These are phyloP conservation scores for Psilocybe tampanensis DNA, from an alignment of 768 basidiomycete species.

Conservation along the genomic window DNA sequence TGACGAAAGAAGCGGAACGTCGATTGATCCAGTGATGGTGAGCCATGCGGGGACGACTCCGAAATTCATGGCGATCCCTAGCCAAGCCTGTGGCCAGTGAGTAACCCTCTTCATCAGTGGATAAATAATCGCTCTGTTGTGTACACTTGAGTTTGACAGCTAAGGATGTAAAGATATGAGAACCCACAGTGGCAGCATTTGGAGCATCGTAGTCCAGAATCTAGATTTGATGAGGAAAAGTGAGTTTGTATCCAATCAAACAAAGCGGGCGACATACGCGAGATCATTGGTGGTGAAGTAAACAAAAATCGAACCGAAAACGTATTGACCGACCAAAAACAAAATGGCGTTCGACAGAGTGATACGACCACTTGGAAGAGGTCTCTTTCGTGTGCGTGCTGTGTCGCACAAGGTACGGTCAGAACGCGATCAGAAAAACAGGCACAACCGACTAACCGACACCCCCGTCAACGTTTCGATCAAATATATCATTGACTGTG, in stretches of 20 bases:
- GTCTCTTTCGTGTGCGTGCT: slow-evolving; percentile 53
- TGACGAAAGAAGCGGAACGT: background rate
- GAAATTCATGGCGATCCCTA: background rate
- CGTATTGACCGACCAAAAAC: slow-evolving; percentile 44
- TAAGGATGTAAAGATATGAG: too few relatives aligned
- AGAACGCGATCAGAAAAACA: slow-evolving; percentile 36
- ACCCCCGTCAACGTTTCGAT: slow-evolving; percentile 52
- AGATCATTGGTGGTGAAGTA: slow-evolving; percentile 28
- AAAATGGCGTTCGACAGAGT: slow-evolving; percentile 42
- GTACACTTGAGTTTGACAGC: too few relatives aligned
- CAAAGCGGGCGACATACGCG: slow-evolving; percentile 35
- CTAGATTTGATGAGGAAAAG: too few relatives aligned
- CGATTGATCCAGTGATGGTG: background rate
- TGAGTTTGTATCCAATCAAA: too few relatives aligned
- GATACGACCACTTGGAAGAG: slow-evolving; percentile 50
- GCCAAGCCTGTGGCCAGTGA: background rate
- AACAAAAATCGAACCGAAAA: slow-evolving; percentile 41
- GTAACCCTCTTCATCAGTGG: background rate
- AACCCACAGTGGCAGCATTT: too few relatives aligned
- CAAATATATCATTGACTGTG: slow-evolving; percentile 58
- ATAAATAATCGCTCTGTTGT: background rate
- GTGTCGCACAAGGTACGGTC: slow-evolving; percentile 35
- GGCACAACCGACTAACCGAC: slow-evolving; percentile 40
- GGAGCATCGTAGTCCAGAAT: too few relatives aligned
- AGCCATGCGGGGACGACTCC: background rate